Conservation (phyloP, 2,329 filamentous ascomycete genomes). For the Aureobasidium sp. region DNA sequence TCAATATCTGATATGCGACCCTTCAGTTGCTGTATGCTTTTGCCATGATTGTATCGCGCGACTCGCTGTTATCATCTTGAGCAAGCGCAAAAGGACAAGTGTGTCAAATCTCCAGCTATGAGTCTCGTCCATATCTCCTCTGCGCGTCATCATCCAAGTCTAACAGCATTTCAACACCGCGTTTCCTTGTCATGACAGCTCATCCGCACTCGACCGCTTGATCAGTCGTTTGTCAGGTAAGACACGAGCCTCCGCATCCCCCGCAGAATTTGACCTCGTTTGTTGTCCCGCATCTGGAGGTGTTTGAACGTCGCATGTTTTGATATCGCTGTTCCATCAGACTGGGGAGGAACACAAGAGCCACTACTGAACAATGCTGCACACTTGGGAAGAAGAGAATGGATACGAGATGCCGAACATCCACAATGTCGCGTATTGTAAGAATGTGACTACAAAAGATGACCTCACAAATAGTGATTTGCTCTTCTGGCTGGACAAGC, state of each 20-base stretch:
- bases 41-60: neutral
- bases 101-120: neutral
- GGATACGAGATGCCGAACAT: too few relatives aligned
- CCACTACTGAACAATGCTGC: too few relatives aligned
- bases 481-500: neutral
- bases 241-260: neutral
- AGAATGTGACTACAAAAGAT: neutral
- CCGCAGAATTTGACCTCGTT: neutral
- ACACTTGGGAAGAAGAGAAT: too few relatives aligned
- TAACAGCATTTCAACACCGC: neutral
- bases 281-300: neutral
- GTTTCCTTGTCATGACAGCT: neutral
- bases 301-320: neutral
- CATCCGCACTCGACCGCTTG: slow-evolving; percentile 1
- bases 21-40: neutral
- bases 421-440: too few relatives aligned
- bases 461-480: neutral
- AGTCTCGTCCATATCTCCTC: neutral
- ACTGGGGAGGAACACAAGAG: too few relatives aligned
- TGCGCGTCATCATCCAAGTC: neutral
- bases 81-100: neutral
- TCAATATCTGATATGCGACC: too few relatives aligned
- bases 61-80: neutral
- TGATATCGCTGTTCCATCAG: neutral
- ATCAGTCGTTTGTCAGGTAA: neutral